Evolutionary conservation across 23 red algal species (phyloP).

Genomic region (Gracilaria domingensis): DNA sequence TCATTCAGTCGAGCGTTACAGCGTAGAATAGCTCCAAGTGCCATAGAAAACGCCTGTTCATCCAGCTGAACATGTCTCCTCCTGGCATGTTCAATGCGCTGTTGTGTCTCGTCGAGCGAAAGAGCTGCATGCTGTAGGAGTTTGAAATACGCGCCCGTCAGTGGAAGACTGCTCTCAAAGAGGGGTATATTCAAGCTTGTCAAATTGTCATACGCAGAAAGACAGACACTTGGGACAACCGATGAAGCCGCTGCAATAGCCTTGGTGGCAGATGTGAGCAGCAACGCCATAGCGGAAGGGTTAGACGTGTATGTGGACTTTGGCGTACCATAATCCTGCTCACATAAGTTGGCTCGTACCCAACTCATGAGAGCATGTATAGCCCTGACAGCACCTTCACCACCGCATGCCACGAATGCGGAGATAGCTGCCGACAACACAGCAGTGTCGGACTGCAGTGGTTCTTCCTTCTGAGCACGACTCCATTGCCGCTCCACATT

Average conservation of each 20-base stretch:
- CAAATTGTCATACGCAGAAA: conserved; percentile 60
- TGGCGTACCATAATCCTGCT: background rate
- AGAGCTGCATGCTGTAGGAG: conserved; percentile 55
- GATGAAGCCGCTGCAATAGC: conserved; percentile 53
- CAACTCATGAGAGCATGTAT: conserved; percentile 51
- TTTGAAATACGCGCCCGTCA: conserved; percentile 65
- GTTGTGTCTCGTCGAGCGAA: conserved; percentile 54
- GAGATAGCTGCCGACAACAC: conserved; percentile 65
- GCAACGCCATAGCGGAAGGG: conserved; percentile 49
- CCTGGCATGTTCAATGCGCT: conserved; percentile 38
- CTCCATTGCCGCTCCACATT: conserved; percentile 41
- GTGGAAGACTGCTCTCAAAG: conserved; percentile 54
- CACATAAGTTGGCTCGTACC: conserved; percentile 38
- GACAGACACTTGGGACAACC: conserved; percentile 10
- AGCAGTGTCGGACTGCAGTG: conserved; percentile 28
- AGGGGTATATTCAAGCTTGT: conserved; percentile 32
- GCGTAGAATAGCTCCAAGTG: conserved; percentile 66
- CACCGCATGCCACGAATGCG: conserved; percentile 32
- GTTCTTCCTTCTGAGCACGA: conserved; percentile 6
- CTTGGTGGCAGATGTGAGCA: conserved; percentile 55
- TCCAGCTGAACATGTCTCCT: conserved; percentile 57
- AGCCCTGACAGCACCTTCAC: conserved; percentile 16
- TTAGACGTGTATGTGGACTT: conserved; percentile 37
- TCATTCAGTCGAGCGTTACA: conserved; percentile 40
- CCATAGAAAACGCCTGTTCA: conserved; percentile 73